Evolutionary conservation across 148 eudicot species (phyloP).

Genomic region (Bassia scoparia): DNA sequence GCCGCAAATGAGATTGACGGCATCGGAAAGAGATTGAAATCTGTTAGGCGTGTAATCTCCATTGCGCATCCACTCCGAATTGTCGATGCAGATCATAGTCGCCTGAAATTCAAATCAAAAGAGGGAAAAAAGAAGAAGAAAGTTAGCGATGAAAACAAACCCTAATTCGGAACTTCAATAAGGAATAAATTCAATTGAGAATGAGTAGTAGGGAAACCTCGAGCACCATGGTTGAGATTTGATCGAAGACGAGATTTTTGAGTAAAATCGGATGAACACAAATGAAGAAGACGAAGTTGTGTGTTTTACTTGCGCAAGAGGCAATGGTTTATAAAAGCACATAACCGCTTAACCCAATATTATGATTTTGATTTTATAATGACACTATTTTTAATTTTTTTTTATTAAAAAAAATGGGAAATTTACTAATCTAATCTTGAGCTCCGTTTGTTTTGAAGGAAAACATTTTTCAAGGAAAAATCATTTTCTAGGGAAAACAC

Average conservation of each 20-base stretch:
- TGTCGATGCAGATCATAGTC: conserved; percentile 93
- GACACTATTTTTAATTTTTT: no score
- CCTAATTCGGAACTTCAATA: conserved; percentile 23
- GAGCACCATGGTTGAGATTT: conserved; percentile 54
- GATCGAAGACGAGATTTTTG: neutral
- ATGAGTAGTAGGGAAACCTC: conserved; percentile 40
- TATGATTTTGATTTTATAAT: no score
- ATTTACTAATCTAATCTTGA: no score
- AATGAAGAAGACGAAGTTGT: neutral
- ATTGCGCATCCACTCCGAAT: conserved; percentile 98
- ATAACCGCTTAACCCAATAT: no score
- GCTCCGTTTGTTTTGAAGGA: no score
- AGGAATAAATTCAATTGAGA: neutral
- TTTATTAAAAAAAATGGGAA: no score
- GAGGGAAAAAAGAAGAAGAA: neutral
- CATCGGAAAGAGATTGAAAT: conserved; percentile 90
- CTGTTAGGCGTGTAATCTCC: conserved; percentile 83
- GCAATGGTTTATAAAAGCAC: conserved; percentile 12
- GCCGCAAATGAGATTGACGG: conserved; percentile 92
- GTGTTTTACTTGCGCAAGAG: conserved; percentile 20
- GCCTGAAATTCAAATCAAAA: conserved; percentile 45
- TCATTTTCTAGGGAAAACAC: no score
- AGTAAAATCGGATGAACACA: neutral
- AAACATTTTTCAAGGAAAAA: no score
- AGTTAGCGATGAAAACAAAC: conserved; percentile 7